Percentiles rank a stretch among this genome's conserved stretches.
phyloP scores from a whole-genome alignment of 768 basidiomycete genomes.

The Kwoniella heveanensis region DNA sequence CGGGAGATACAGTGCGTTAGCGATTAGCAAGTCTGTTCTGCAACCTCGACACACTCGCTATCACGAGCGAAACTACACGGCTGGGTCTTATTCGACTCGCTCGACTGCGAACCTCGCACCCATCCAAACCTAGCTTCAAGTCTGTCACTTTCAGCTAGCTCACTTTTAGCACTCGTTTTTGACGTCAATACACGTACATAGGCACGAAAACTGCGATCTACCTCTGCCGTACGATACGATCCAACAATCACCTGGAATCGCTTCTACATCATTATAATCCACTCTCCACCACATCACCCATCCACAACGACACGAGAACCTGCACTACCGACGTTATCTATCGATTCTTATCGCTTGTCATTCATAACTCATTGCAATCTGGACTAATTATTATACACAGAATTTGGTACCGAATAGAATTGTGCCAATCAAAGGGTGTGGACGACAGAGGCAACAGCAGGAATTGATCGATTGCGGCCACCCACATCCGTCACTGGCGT shows the following conservation, averaged over 20 bases:
- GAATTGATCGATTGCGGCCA: too few species aligned
- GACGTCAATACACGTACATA: conserved; percentile 3
- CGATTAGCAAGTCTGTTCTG: too few species aligned
- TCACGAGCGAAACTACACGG: too few species aligned
- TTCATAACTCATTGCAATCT: neutral
- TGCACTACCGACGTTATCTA: neutral
- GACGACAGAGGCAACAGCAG: too few species aligned
- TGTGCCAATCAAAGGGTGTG: neutral
- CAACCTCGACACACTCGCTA: too few species aligned
- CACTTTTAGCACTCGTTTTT: neutral
- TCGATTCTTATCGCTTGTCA: neutral
- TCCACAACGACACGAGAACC: neutral
- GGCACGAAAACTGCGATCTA: neutral
- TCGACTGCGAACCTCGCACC: too few species aligned
- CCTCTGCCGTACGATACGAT: neutral
- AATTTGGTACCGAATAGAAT: too few species aligned
- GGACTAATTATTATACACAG: neutral
- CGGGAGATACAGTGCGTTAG: too few species aligned
- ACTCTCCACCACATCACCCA: neutral
- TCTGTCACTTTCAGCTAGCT: neutral
- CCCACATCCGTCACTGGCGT: too few species aligned
- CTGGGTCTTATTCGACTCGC: too few species aligned
- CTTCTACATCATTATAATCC: neutral
- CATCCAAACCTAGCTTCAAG: neutral
- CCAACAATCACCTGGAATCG: too few species aligned